Base-by-base conservation (phyloP, 2,329 filamentous ascomycete species). In the Ciborinia camelliae region DNA sequence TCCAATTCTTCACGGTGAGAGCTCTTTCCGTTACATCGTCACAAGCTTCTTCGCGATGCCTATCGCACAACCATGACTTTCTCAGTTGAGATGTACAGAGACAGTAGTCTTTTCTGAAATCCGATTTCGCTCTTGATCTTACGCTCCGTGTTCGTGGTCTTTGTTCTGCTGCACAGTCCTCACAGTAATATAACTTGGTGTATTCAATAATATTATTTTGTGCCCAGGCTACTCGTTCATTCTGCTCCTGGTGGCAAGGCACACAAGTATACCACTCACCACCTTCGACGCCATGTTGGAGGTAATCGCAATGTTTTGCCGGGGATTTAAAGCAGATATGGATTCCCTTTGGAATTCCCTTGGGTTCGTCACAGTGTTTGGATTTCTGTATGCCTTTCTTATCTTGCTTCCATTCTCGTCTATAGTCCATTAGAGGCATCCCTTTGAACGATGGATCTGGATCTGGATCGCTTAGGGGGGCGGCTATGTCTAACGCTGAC, bases 61-160 rank as follows among this genome's bases (percentile, higher is more conserved):
- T 18, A 15, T 41, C 26, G 20, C 62, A 63, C 12, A 63, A 35
- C 62, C 62, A 63, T 7, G 41, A 37, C 32, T 63, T 58, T 45
- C 43, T 37, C 28, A 63, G 30, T 18, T 58, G 51, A 23, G 28
- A 32, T 14, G 43, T 58, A 30, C 62, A 63, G 8, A 28, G 26
- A 50, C 61, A 63, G 26, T 58, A 63, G 9, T 39, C 23, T n/a
- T 41, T 48, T 26, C 23, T 37, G 23, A 37, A 20, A 1, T 1
- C 23, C 0, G 37, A 6, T 18, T 7, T 32, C 0, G 2, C 0
- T 26, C 1, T 32, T 8, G 10, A 9, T 6, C 4, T 3, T 7
- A n/a, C n/a, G n/a, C n/a, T n/a, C n/a, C 50, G 20, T 1, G 60
- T 57, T 45, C 41, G 41, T 18, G 55, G 55, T 35, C 41, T 35